phyloP scores from a whole-genome alignment of 495 filamentous ascomycete genomes.

The Xylaria intraflava region DNA sequence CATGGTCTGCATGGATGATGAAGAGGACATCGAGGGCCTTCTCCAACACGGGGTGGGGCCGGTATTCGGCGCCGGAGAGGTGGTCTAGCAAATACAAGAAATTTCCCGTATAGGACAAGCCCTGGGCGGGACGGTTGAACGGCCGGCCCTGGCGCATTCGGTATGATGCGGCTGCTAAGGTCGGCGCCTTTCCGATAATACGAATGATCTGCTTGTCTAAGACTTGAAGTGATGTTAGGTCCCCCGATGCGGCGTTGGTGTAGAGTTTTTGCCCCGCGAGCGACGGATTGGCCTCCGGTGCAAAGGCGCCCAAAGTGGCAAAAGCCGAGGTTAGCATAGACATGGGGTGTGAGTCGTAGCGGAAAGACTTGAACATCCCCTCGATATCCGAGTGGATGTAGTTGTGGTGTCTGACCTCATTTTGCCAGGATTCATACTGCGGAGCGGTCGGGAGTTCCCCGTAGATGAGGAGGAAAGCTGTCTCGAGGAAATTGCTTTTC shows the following conservation, averaged over 20 bases:
- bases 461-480: conserved; percentile 39
- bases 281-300: conserved; percentile 32
- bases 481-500: conserved; percentile 34
- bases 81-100: conserved; percentile 41
- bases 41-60: conserved; percentile 29
- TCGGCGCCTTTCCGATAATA: conserved; percentile 32
- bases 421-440: conserved; percentile 29
- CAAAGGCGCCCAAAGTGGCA: conserved; percentile 34
- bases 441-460: conserved; percentile 31
- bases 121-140: conserved; percentile 32
- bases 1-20: conserved; percentile 44
- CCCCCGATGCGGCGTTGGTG: conserved; percentile 23
- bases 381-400: conserved; percentile 28
- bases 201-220: conserved; percentile 38
- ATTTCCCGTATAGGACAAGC: conserved; percentile 38
- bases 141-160: conserved; percentile 31
- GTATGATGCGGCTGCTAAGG: conserved; percentile 33
- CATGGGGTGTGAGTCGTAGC: conserved; percentile 38
- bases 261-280: conserved; percentile 33
- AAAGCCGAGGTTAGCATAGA: conserved; percentile 39
- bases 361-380: conserved; percentile 28
- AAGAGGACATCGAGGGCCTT: conserved; percentile 35
- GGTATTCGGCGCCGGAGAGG: conserved; percentile 27
- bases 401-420: conserved; percentile 37
- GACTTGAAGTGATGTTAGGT: conserved; percentile 12